A percentile compares a stretch with the other conserved stretches of the same genome.
phyloP scores from a whole-genome alignment of 2,329 filamentous ascomycete species.

The Aspergillus calidoustus region DNA sequence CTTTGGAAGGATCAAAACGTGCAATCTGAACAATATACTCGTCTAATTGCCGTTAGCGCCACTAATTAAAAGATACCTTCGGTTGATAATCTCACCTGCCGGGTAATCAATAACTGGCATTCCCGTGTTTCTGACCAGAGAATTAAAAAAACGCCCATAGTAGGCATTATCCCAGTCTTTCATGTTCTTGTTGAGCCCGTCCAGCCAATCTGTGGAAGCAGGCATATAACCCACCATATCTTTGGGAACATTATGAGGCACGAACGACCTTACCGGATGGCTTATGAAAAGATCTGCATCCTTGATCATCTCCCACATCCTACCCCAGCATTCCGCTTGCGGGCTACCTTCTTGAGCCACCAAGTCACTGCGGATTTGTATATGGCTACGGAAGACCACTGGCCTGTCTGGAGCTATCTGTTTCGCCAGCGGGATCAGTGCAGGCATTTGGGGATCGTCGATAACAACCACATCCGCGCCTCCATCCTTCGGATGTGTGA shows the following conservation, averaged over 20 bases:
- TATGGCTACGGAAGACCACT: constrained; percentile 80
- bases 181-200: constrained; percentile 78
- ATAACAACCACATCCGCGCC: constrained; percentile 78
- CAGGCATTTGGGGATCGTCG: constrained; percentile 85
- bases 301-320: constrained; percentile 73
- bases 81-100: constrained; percentile 31
- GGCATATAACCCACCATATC: constrained; percentile 75
- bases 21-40: constrained; percentile 81
- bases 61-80: background rate
- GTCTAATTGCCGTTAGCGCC: constrained; percentile 44
- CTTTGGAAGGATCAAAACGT: constrained; percentile 82
- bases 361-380: constrained; percentile 78
- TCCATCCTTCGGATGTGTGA: constrained; percentile 67
- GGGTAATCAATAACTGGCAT: constrained; percentile 45
- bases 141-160: constrained; percentile 76
- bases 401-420: constrained; percentile 71
- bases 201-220: constrained; percentile 82
- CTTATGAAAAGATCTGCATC: constrained; percentile 78
- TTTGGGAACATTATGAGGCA: constrained; percentile 68
- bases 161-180: constrained; percentile 72
- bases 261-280: constrained; percentile 76
- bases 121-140: constrained; percentile 61
- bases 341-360: constrained; percentile 66
- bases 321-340: constrained; percentile 75
- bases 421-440: constrained; percentile 76